Evolutionary conservation across 2,329 filamentous ascomycete genomes (phyloP), one percentile per base, ranked within the genome.

Genomic region (Aschersonia sp.): DNA sequence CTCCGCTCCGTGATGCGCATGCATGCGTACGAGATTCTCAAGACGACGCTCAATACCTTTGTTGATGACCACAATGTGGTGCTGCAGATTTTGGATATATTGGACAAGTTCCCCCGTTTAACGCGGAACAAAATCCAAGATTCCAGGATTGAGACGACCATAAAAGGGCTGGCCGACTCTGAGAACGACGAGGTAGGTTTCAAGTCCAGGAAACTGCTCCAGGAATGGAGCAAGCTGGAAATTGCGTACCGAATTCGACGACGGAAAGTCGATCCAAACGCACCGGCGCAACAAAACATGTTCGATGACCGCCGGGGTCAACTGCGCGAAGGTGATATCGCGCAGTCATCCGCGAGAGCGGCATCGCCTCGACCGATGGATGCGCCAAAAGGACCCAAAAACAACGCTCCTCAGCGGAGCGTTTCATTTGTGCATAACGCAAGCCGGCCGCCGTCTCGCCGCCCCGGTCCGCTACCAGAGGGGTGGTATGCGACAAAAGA

Each of bases 91-190:
- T 73, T 98, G 52, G 83, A 92, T 54, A 89, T 98, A 48, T 75
- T 98, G 28, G 83, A 94, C 63, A 83, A 82, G 53, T 84, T 97
- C 54, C 92, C 92, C 0, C 83, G 91, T 7, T 72, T 97, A 45
- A 97, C 92, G 28, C 83, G 88, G 51, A 98, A 98, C 72, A 98
- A 98, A 67, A 96, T 98, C 50, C 82, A 86, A 54, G 89, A 95
- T 58, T 94, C 92, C 6, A 94, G 94, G 58, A 96, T 98, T 52
- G 92, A 97, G 62, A 74, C 81, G 2, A 84, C 84, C 0, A 77
- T 98, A 42, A 72, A 86, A 57, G 74, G 75, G 3, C 69, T 97
- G 46, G 76, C 73, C 1, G 67, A 67, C 9, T 84, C 79, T 20
- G 78, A 82, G 6, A 82, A 95, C 58, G 80, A 87, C 52, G 75